Evolutionary conservation across 805 yeast species (phyloP).

Genomic region (Candida sakaeoensis): DNA sequence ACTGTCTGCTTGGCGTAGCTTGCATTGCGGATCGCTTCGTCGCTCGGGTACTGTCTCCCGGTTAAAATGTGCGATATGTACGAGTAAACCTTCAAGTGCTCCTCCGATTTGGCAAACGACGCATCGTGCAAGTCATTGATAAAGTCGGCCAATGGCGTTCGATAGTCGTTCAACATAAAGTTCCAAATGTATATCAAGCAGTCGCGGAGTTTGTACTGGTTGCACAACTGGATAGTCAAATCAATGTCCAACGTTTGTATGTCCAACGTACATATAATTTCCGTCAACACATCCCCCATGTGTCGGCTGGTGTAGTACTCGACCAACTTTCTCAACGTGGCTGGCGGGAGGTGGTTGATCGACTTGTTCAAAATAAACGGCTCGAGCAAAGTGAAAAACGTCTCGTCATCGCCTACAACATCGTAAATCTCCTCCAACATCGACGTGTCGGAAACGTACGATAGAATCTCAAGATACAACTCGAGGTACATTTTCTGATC

Average conservation of each 20-base stretch:
- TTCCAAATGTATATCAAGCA: slow-evolving; percentile 72
- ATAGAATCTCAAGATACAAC: slow-evolving; percentile 14
- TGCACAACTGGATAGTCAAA: slow-evolving; percentile 62
- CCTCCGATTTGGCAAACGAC: slow-evolving; percentile 8
- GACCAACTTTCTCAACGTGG: slow-evolving; percentile 60
- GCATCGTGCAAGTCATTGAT: slow-evolving; percentile 26
- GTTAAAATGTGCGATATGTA: slow-evolving; percentile 69
- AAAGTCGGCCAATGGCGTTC: slow-evolving; percentile 66
- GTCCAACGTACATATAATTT: slow-evolving; percentile 67
- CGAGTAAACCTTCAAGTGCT: slow-evolving; percentile 22
- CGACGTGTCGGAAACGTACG: slow-evolving; percentile 8
- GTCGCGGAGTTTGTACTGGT: slow-evolving; percentile 52
- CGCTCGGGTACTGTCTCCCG: slow-evolving; percentile 80
- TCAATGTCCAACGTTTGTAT: slow-evolving; percentile 72
- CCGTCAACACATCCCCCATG: slow-evolving; percentile 53
- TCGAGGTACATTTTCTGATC: slow-evolving; percentile 12
- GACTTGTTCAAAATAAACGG: slow-evolving; percentile 45
- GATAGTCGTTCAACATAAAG: slow-evolving; percentile 61
- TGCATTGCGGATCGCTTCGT: slow-evolving; percentile 36
- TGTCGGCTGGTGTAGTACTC: slow-evolving; percentile 38
- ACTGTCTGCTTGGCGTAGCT: slow-evolving; percentile 46
- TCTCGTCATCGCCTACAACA: slow-evolving; percentile 20
- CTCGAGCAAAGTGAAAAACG: slow-evolving; percentile 53
- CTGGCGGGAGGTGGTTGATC: slow-evolving; percentile 56
- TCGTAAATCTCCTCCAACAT: slow-evolving; percentile 31